Evolutionary conservation across 1,284 basidiomycete genomes (phyloP).

Genomic region (Tylopilus orsonianus): DNA sequence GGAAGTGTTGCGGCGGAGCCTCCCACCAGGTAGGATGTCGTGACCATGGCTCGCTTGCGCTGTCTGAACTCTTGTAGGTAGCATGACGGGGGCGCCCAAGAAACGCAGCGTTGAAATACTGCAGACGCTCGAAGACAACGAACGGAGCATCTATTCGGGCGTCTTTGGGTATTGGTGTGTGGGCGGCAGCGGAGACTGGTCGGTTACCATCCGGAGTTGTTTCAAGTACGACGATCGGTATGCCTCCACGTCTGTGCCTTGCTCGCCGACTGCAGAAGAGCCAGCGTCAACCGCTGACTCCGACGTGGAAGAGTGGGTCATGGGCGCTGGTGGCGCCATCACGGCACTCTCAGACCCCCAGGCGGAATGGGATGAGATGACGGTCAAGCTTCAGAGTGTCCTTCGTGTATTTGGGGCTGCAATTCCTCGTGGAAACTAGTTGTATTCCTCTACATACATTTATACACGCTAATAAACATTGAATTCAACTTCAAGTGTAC

Average conservation of each 20-base stretch:
- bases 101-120: constrained; percentile 91
- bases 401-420: constrained; percentile 55
- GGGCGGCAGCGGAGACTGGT: constrained; percentile 88
- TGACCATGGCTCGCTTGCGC: background rate
- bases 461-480: constrained; percentile 8
- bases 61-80: constrained; percentile 51
- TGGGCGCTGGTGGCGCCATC: constrained; percentile 95
- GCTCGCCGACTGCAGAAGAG: constrained; percentile 13
- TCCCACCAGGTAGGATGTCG: constrained; percentile 77
- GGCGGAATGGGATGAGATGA: constrained; percentile 94
- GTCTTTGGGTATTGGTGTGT: constrained; percentile 92
- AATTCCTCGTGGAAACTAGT: constrained; percentile 22
- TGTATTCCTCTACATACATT: background rate
- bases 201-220: constrained; percentile 94
- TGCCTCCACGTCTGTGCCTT: constrained; percentile 10
- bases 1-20: constrained; percentile 75
- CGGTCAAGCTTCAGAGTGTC: constrained; percentile 78
- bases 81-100: constrained; percentile 98
- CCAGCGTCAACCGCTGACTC: constrained; percentile 14
- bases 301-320: constrained; percentile 57
- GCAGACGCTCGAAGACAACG: constrained; percentile 72
- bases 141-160: constrained; percentile 89
- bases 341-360: constrained; percentile 88
- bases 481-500: constrained; percentile 36
- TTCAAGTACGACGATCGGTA: constrained; percentile 64